A percentile compares a stretch with the other conserved stretches of the same genome.
phyloP scores from a whole-genome alignment of 148 eudicot genomes.

The Amaranthus palmeri region DNA sequence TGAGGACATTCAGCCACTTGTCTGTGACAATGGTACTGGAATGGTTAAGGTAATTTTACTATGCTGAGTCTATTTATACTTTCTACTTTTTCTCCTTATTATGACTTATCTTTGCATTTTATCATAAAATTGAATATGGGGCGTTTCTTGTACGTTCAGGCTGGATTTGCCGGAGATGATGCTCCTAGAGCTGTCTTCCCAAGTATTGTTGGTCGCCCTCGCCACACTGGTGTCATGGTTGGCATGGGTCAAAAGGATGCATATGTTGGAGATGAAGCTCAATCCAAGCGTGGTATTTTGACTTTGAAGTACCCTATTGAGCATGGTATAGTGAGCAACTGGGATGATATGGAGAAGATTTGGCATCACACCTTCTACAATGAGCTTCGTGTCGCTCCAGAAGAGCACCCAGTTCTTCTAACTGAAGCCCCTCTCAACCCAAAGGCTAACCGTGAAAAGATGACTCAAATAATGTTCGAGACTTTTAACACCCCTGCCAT shows the following conservation, averaged over 20 bases:
- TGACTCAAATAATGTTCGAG: constrained; percentile 90
- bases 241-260: constrained; percentile 94
- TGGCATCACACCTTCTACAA: constrained; percentile 95
- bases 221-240: constrained; percentile 92
- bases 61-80: not conserved
- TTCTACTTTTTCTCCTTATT: not conserved
- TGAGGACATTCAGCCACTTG: constrained; percentile 83
- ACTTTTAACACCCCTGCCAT: constrained; percentile 83
- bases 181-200: constrained; percentile 89
- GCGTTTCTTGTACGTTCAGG: constrained; percentile 32
- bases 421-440: constrained; percentile 91
- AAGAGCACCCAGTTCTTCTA: constrained; percentile 78
- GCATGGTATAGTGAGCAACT: constrained; percentile 88
- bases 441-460: constrained; percentile 89
- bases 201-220: constrained; percentile 83
- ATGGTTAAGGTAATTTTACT: constrained; percentile 61
- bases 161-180: constrained; percentile 98
- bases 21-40: constrained; percentile 81
- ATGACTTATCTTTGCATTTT: not conserved
- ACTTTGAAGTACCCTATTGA: constrained; percentile 84
- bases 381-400: constrained; percentile 91
- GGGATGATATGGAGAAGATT: constrained; percentile 95
- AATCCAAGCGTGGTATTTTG: constrained; percentile 84
- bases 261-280: constrained; percentile 87
- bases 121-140: not conserved